Evolutionary conservation across 352 stramenopile genomes (phyloP), one percentile per base, ranked within the genome.

Genomic region (Phytopythium oedochilum): DNA sequence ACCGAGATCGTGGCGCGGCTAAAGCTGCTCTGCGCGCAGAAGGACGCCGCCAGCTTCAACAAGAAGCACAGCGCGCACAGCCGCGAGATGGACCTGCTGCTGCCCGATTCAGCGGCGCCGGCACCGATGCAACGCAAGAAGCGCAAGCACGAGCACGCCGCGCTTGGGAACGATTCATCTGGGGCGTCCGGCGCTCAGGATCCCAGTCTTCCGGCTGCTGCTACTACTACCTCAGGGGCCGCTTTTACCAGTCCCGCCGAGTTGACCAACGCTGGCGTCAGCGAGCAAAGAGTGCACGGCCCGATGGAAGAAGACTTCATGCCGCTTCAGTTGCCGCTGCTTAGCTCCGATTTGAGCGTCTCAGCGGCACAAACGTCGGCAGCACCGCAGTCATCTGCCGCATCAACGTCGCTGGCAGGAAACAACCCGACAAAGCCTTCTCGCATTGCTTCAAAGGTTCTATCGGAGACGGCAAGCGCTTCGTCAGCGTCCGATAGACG

Each of bases 41-140:
- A 86, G 31, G 78, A 88, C 62, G 81, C 78, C 10, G 73, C 73
- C 12, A 86, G 71, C 44, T 90, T 88, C 38, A 89, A 76, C 64
- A 89, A 87, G 56, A 68, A 68, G 25, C 78, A 89, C 57, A 71
- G 85, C 22, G 59, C 70, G 23, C 61, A 73, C 38, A 71, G 50
- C 20, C 56, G 59, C 25, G 70, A 64, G 32, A 70, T 78, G 12
- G 75, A 81, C 9, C 43, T 71, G 44, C 36, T 78, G 40, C 40
- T 81, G 26, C 59, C 73, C 44, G 66, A 79, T 3, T 17, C 32
- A 14, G 7, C 32, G 11, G 7, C 32, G 15, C 51, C 58, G 0
- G 54, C 57, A 11, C 45, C 57, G 44, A 46, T 53, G 44, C 39
- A 51, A 20, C 71, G 57, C 39, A 79, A 59, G 45, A 81, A 71